phyloP scores from a whole-genome alignment of 768 basidiomycete species.

The Amanita thiersii region DNA sequence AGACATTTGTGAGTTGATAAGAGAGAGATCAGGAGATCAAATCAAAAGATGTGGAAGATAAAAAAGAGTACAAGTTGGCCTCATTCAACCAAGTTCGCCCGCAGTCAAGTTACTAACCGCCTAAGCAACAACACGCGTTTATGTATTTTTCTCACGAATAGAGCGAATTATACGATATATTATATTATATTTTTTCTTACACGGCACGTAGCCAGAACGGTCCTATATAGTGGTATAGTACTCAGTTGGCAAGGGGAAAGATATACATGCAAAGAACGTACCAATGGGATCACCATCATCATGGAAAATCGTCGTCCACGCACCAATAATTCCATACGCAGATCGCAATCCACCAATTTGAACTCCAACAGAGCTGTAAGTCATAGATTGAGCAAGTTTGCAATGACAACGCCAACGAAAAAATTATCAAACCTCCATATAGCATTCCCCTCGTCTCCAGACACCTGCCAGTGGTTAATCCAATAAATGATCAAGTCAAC shows the following conservation, averaged over 20 bases:
- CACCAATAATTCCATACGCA: slow-evolving; percentile 46
- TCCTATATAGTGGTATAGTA: slow-evolving; percentile 13
- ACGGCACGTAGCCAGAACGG: slow-evolving; percentile 28
- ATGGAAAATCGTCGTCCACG: slow-evolving; percentile 40
- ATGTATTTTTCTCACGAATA: neutral
- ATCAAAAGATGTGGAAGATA: neutral
- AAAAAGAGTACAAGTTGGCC: too few relatives aligned
- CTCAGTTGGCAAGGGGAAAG: neutral
- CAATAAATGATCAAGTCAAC: slow-evolving; percentile 8
- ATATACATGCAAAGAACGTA: slow-evolving; percentile 15
- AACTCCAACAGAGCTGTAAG: slow-evolving; percentile 47
- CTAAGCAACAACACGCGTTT: too few relatives aligned
- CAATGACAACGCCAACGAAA: slow-evolving; percentile 8
- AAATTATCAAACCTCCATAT: slow-evolving; percentile 44
- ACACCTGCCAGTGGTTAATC: slow-evolving; percentile 18
- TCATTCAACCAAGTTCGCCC: too few relatives aligned
- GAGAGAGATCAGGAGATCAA: too few relatives aligned
- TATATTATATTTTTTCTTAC: slow-evolving; percentile 6
- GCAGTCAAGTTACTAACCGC: too few relatives aligned
- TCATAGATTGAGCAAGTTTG: neutral
- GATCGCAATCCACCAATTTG: slow-evolving; percentile 57
- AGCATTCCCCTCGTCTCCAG: slow-evolving; percentile 41
- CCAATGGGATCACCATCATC: slow-evolving; percentile 37
- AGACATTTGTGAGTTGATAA: slow-evolving; percentile 34
- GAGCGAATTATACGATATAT: too few relatives aligned